These are phyloP conservation scores for Micromonas commoda DNA, from an alignment of 139 green algal species.

Conservation along the genomic window DNA sequence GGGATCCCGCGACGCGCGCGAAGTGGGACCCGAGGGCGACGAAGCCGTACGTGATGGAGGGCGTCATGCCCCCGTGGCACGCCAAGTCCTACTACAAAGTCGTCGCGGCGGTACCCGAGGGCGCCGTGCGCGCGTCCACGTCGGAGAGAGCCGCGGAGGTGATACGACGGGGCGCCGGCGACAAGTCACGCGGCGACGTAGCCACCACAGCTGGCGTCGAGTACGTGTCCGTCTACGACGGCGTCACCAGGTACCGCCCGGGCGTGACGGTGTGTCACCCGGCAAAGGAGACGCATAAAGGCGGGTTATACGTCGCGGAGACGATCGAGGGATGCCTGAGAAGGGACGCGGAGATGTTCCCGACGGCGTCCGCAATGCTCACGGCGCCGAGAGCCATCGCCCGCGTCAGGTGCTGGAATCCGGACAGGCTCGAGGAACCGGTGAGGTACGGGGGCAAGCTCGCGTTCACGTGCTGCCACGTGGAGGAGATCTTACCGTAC, in stretches of 20 bases:
- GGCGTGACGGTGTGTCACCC: not conserved
- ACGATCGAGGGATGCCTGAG: not conserved
- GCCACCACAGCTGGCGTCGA: no score
- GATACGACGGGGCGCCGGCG: no score
- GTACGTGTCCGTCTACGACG: conserved; percentile 9
- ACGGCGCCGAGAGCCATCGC: not conserved
- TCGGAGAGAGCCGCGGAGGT: no score
- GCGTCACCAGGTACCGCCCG: not conserved
- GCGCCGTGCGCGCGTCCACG: not conserved
- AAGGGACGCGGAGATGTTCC: not conserved
- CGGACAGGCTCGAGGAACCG: not conserved
- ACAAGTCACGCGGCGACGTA: no score
- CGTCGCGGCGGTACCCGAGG: not conserved
- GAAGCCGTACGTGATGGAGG: not conserved
- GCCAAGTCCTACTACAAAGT: conserved; percentile 12
- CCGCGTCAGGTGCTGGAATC: not conserved
- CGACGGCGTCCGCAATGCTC: not conserved
- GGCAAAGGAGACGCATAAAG: not conserved
- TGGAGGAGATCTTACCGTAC: conserved; percentile 3
- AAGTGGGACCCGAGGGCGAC: no score
- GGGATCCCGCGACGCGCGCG: no score
- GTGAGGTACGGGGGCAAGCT: not conserved
- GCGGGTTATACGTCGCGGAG: not conserved
- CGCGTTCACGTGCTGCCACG: not conserved
- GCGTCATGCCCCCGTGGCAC: not conserved